Evolutionary conservation across 202 grass and related monocot genomes (phyloP).

Genomic region (Schoenoplectus tabernaemontani): DNA sequence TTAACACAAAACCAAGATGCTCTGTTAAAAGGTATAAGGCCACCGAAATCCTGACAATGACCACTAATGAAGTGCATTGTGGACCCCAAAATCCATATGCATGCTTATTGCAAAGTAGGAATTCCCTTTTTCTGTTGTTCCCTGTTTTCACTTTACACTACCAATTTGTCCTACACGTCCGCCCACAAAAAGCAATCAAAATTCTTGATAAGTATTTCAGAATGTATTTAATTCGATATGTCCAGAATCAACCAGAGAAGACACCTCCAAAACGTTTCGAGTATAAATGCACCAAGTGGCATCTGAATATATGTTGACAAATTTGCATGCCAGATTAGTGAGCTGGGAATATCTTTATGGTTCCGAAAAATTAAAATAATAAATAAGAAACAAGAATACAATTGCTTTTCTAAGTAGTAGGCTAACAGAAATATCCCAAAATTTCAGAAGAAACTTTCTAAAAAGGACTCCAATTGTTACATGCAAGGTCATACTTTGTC

Average conservation of each 20-base stretch:
- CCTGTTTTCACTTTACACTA: conserved; percentile 7
- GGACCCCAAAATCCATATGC: neutral
- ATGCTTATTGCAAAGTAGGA: conserved; percentile 12
- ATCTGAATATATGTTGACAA: neutral
- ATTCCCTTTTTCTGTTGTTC: neutral
- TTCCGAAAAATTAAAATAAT: neutral
- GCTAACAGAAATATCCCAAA: no score
- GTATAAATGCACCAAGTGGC: neutral
- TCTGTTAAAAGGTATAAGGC: conserved; percentile 3
- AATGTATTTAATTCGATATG: neutral
- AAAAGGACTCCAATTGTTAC: neutral
- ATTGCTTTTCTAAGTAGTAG: neutral
- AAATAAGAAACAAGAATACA: neutral
- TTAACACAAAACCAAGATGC: neutral
- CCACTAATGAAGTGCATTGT: conserved; percentile 10
- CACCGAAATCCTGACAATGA: conserved; percentile 14
- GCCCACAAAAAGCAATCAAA: neutral
- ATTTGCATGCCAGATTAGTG: neutral
- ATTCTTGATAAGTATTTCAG: neutral
- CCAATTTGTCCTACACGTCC: neutral
- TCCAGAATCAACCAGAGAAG: neutral
- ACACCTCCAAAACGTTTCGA: neutral
- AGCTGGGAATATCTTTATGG: neutral
- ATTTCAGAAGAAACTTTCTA: neutral
- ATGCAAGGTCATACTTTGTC: no score